A percentile compares a stretch with the other conserved stretches of the same genome.
These are phyloP conservation scores for Exophiala lecanii-corni DNA, from an alignment of 2,329 filamentous ascomycete genomes.

Conservation along the genomic window DNA sequence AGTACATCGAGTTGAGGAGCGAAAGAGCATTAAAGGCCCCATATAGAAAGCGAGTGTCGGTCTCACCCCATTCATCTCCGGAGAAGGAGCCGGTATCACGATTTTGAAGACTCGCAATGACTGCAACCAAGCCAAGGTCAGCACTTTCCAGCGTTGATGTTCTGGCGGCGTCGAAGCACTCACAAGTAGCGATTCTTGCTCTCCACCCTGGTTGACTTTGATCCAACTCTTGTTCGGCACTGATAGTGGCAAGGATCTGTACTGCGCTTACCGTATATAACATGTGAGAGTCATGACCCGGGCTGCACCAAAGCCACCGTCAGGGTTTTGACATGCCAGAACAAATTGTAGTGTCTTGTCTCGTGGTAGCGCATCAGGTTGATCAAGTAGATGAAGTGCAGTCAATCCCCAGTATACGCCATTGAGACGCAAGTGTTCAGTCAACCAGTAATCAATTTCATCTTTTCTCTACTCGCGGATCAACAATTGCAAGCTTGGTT, in stretches of 20 bases:
- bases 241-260: conserved; percentile 82
- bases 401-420: conserved; percentile 96
- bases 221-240: conserved; percentile 81
- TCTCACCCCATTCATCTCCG: conserved; percentile 94
- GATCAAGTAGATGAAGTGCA: conserved; percentile 76
- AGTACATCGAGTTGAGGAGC: conserved; percentile 65
- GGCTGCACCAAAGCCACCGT: conserved; percentile 92
- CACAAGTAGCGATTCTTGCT: conserved; percentile 73
- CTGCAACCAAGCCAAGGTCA: conserved; percentile 36
- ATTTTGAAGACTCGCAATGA: conserved; percentile 79
- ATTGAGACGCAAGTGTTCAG: conserved; percentile 90
- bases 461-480: conserved; percentile 65
- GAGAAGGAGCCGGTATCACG: conserved; percentile 77
- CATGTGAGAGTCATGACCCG: conserved; percentile 92
- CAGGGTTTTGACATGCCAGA: conserved; percentile 86
- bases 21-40: conserved; percentile 85
- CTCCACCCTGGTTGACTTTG: conserved; percentile 67
- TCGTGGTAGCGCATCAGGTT: conserved; percentile 74
- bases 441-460: conserved; percentile 96
- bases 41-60: conserved; percentile 91
- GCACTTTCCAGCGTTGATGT: neutral
- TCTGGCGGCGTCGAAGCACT: conserved; percentile 35
- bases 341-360: conserved; percentile 84
- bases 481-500: conserved; percentile 29
- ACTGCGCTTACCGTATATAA: conserved; percentile 93